Evolutionary conservation across 768 basidiomycete species (phyloP).

Genomic region (Megacollybia marginata): DNA sequence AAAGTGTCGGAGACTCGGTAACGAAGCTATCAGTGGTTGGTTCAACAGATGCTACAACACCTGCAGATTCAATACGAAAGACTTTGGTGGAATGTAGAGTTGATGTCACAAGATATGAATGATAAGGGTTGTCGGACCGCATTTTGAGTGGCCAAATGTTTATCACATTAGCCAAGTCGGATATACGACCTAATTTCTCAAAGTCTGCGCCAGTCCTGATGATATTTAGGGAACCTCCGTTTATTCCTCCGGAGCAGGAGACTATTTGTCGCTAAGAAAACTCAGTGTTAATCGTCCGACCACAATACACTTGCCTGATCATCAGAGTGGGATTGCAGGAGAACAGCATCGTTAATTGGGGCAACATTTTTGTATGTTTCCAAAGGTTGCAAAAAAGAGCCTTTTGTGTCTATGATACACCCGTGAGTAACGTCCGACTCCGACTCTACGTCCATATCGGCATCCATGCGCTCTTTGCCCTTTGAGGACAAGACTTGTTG

Average conservation of each 20-base stretch:
- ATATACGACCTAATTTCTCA: slow-evolving; percentile 50
- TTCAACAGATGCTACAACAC: slow-evolving; percentile 34
- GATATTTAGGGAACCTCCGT: slow-evolving; percentile 68
- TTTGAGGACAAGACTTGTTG: slow-evolving; percentile 27
- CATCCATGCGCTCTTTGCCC: slow-evolving; percentile 28
- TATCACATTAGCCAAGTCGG: slow-evolving; percentile 49
- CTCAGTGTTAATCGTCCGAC: background rate
- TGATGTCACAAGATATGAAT: slow-evolving; percentile 55
- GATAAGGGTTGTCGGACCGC: slow-evolving; percentile 10
- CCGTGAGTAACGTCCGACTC: slow-evolving; percentile 19
- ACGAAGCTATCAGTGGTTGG: slow-evolving; percentile 34
- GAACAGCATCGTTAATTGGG: slow-evolving; percentile 74
- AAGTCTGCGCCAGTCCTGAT: slow-evolving; percentile 81
- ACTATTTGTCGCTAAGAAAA: slow-evolving; percentile 61
- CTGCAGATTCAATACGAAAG: slow-evolving; percentile 41
- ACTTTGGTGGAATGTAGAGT: slow-evolving; percentile 48
- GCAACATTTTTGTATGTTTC: slow-evolving; percentile 71
- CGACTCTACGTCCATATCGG: slow-evolving; percentile 25
- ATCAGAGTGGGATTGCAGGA: slow-evolving; percentile 40
- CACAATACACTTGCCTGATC: slow-evolving; percentile 57
- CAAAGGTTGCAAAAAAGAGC: slow-evolving; percentile 53
- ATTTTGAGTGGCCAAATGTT: slow-evolving; percentile 56
- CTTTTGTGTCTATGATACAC: slow-evolving; percentile 41
- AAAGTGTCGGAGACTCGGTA: slow-evolving; percentile 48
- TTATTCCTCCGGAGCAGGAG: slow-evolving; percentile 78